Percentiles rank a stretch among this genome's conserved stretches.
Evolutionary conservation across 192 early-diverging fungal species (phyloP).

Genomic region (Rhizophlyctis rosea): DNA sequence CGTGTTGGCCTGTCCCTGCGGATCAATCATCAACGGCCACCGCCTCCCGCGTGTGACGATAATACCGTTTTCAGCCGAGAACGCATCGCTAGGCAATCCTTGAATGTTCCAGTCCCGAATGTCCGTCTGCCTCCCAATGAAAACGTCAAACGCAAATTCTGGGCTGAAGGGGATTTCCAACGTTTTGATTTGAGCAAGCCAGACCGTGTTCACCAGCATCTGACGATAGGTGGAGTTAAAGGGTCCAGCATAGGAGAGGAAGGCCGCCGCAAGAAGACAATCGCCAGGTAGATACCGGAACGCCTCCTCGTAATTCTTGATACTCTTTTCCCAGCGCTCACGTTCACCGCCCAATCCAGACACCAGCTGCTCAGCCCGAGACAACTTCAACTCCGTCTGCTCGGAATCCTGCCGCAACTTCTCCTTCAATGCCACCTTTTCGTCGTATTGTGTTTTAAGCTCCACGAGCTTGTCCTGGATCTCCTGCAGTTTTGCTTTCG

Average conservation of each 20-base stretch:
- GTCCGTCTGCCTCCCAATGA: conserved; percentile 57
- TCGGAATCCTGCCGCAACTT: conserved; percentile 57
- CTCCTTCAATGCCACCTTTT: conserved; percentile 55
- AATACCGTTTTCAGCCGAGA: conserved; percentile 61
- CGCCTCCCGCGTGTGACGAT: conserved; percentile 54
- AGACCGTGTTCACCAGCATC: conserved; percentile 39
- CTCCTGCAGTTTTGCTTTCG: conserved; percentile 56
- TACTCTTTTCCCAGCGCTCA: conserved; percentile 57
- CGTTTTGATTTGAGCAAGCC: conserved; percentile 56
- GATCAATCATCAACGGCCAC: conserved; percentile 63
- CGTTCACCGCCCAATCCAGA: conserved; percentile 56
- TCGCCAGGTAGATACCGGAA: conserved; percentile 54
- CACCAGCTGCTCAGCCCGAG: conserved; percentile 54
- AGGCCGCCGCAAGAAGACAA: conserved; percentile 55
- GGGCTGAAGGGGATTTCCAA: conserved; percentile 55
- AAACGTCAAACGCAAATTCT: conserved; percentile 50
- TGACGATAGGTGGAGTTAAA: conserved; percentile 59
- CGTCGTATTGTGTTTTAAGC: conserved; percentile 58
- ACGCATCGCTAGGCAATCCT: conserved; percentile 58
- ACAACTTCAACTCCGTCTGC: conserved; percentile 51
- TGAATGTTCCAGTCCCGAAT: conserved; percentile 63
- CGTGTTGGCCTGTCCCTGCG: conserved; percentile 60
- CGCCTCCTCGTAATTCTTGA: conserved; percentile 52
- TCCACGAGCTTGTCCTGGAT: conserved; percentile 62
- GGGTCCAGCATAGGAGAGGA: conserved; percentile 59